Evolutionary conservation across 1,139 yeast genomes (phyloP).

Genomic region (Meyerozyma sp.): DNA sequence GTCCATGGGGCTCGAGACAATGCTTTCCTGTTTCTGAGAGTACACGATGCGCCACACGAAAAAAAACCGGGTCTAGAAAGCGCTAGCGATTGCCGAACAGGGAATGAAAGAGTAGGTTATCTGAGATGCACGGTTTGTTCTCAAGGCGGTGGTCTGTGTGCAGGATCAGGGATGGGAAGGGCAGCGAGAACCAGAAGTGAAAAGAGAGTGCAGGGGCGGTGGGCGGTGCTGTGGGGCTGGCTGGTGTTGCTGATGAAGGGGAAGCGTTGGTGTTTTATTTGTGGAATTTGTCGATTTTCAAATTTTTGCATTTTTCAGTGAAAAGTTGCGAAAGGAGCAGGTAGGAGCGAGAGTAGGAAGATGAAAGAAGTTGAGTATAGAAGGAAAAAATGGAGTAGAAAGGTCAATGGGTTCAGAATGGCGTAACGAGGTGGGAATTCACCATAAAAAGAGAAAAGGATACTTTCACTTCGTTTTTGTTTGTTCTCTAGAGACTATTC

Average conservation of each 20-base stretch:
- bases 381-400: not conserved
- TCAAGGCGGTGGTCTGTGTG: not conserved
- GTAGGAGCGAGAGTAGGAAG: not conserved
- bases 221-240: not conserved
- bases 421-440: too few relatives aligned
- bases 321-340: too few relatives aligned
- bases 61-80: not conserved
- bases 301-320: too few relatives aligned
- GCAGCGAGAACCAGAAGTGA: not conserved
- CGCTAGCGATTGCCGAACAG: not conserved
- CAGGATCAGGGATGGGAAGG: not conserved
- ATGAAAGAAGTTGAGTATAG: not conserved
- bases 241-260: too few relatives aligned
- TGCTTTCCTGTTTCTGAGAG: not conserved
- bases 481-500: not conserved
- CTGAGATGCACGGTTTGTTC: not conserved
- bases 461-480: not conserved
- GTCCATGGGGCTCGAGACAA: slow-evolving; percentile 46
- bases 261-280: too few relatives aligned
- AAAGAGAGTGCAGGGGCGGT: too few relatives aligned
- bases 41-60: not conserved
- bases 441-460: not conserved
- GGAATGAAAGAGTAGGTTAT: not conserved
- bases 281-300: too few relatives aligned
- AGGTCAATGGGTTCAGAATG: not conserved